Base-by-base conservation (phyloP, 202 grass and related monocot species). In the Tripidium arundinaceum region DNA sequence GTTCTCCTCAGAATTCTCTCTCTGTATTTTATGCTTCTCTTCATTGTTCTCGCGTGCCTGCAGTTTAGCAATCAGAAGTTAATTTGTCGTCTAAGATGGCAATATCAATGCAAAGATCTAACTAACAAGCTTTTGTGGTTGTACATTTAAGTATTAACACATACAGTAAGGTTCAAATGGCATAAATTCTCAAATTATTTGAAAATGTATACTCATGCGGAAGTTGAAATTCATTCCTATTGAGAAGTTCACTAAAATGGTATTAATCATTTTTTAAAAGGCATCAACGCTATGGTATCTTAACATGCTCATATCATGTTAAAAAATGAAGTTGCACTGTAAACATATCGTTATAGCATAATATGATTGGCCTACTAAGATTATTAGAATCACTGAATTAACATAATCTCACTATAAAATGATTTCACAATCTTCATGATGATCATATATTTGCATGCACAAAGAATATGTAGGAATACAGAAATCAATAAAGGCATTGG, bases 41-140 rank as follows among this genome's bases (percentile, higher is more conserved):
- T 93, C 96, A 45, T 91, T 95, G 55, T 87, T 98, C 71, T 95
- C 92, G 15, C 85, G 74, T n/a, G 92, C 92, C 92, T 99, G 84
- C 40, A 78, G 80, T 69, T 55, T 64, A 91, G 41, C 24, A 83
- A 64, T 47, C 80, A 80, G 59, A 82, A 61, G 18, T 47, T 26
- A 59, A 29, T 12, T 47, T 79, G 16, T 74, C 52, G 65, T 37
- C 47, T 72, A 55, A 75, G 26, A 22, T 71, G 78, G 61, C 18
- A 58, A 33, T 85, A 31, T 5, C 68, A 74, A 83, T 49, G 29
- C 31, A 88, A 41, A 65, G 2, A 65, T 43, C 39, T 62, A 49
- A 43, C 31, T 41, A 81, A 52, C 29, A 81, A 76, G 31, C 7
- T 76, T 62, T 65, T 82, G 9, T 58, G 21, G 21, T 58, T 57